Evolutionary conservation across 768 basidiomycete species (phyloP), one percentile per base, ranked within the genome.

Genomic region (Podaxis mareebaensis): DNA sequence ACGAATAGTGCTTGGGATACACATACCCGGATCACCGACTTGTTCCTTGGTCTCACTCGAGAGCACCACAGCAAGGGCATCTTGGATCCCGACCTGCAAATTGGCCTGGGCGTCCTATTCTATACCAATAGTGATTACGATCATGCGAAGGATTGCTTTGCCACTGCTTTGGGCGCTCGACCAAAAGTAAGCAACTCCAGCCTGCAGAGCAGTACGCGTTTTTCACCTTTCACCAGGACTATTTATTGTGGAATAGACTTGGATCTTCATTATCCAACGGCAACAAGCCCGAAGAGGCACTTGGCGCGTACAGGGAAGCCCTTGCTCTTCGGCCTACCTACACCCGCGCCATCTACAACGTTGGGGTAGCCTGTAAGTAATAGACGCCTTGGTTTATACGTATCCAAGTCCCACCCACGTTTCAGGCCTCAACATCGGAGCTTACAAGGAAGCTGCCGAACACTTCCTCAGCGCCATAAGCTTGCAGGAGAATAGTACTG

Each of bases 331-430:
- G 95, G 42, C 97, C 97, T 28, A 96, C 95, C 0, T 99, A 97
- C 73, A 99, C 97, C 0, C 88, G 97, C 11, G 97, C 96, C 10
- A 93, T 98, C 24, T 98, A 96, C 72, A 99, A 99, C 70, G 93
- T 99, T 39, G 97, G 96, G 49, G 97, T 99, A 28, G 95, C 96
- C 22, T 99, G 95, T 95, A 70, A 69, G 93, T 85, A 58, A 10
- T 57, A 46, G 4, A 15, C 20, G 6, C 12, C 8, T 33, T 51
- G 13, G 28, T 44, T 44, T 53, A 58, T 63, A 52, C 33, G 40
- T 26, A 40, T 15, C 30, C 28, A 53, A 62, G 13, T 60, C 40
- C 60, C 59, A 53, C 65, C 33, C 64, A 58, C 53, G 51, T 54
- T 65, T 4, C 63, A 97, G 95, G 96, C 71, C 76, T 99, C 65